Base-by-base conservation (phyloP, 2,329 filamentous ascomycete species). In the Ophiostoma piceae region DNA sequence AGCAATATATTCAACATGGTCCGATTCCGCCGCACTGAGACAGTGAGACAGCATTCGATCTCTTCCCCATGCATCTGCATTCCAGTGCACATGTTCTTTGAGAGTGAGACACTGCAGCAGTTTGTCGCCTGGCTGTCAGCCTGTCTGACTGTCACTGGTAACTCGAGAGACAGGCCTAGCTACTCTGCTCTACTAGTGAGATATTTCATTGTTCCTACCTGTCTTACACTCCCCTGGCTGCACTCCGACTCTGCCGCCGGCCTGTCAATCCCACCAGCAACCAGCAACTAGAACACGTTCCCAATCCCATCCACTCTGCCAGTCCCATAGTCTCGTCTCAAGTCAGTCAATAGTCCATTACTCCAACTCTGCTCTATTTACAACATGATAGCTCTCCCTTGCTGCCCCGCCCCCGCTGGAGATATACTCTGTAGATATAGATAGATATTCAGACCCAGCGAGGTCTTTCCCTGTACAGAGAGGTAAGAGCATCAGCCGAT, bases 321-420 rank as follows among this genome's bases (percentile, higher is more conserved):
- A 9, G 39, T 14, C 19, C 4, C 43, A 47, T 43, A 43, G 41
- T 43, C 35, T 35, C 8, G 12, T 41, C 39, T 41, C 39, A 41
- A 41, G 3, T 19, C 1, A n/a, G 43, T 19, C 43, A 41, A 12
- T 3, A 41, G 3, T 16, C 16, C 7, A 19, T 47, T 47, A 8
- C 43, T 47, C 43, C 43, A 47, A 47, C 19, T 47, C 16, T n/a
- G 43, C 16, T 19, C 7, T n/a, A 47, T 47, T 6, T 19, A 47
- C 14, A 47, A 2, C 6, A 16, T 16, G 22, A 57, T 57, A 26
- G 22, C n/a, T 57, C 22, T 57, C 51, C 22, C 51, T 57, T 57
- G 47, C 51, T 57, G 26, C 51, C 51, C 51, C 51, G 51, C 51
- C 51, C n/a, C 51, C n/a, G n/a, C 51, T 57, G 51, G 43, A 19